A percentile compares a stretch with the other conserved stretches of the same genome.
phyloP scores from a whole-genome alignment of 2,329 filamentous ascomycete genomes.

The Nigrograna mackinnonii region DNA sequence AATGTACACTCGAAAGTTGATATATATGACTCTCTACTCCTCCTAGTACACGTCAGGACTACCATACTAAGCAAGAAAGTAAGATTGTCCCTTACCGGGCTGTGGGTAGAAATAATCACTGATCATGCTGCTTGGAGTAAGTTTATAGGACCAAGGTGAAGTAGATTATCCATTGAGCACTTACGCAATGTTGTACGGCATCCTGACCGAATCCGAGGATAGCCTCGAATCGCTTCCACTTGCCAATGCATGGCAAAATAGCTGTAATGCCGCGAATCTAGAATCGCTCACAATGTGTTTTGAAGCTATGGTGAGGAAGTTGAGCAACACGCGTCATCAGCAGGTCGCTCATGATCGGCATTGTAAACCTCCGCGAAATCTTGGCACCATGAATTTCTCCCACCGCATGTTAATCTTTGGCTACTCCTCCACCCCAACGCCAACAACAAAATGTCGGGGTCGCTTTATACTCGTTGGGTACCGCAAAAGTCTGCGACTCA shows the following conservation, averaged over 20 bases:
- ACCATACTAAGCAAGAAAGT: conserved; percentile 1
- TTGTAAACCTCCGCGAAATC: conserved; percentile 30
- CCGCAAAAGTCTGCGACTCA: conserved; percentile 36
- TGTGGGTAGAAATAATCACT: conserved; percentile 99
- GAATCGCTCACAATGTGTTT: no score
- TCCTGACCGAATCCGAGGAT: conserved; percentile 39
- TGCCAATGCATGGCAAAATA: neutral
- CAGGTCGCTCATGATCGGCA: conserved; percentile 21
- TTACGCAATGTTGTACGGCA: conserved; percentile 74
- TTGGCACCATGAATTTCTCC: conserved; percentile 27
- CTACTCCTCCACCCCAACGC: conserved; percentile 8
- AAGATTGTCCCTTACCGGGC: conserved; percentile 58
- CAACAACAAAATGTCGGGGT: conserved; percentile 54
- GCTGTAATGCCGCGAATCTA: no score
- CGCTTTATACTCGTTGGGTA: conserved; percentile 52
- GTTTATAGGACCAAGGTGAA: conserved; percentile 5
- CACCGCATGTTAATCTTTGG: conserved; percentile 3
- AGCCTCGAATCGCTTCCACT: conserved; percentile 6
- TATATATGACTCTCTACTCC: conserved; percentile 99
- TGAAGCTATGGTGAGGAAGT: no score
- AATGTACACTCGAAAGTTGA: conserved; percentile 76
- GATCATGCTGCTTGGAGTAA: conserved; percentile 70
- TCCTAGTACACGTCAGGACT: conserved; percentile 50
- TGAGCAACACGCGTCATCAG: no score
- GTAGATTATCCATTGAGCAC: conserved; percentile 29